These are phyloP conservation scores for Bipolaris bicolor DNA, from an alignment of 2,329 filamentous ascomycete species.

Conservation along the genomic window DNA sequence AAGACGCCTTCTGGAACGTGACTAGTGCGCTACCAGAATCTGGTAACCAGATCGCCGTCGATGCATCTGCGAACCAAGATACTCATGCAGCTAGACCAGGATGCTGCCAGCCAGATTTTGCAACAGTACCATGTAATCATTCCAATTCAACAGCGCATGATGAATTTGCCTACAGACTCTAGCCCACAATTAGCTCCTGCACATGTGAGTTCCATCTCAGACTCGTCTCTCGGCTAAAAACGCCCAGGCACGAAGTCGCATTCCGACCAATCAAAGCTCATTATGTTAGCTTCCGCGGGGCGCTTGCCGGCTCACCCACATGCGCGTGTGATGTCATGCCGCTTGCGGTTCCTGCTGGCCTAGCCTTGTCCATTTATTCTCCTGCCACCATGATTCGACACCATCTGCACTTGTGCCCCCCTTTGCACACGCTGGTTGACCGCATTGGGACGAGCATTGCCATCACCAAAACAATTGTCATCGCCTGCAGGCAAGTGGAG, in stretches of 20 bases:
- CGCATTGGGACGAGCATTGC: neutral
- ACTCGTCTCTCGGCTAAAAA: constrained; percentile 2
- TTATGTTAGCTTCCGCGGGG: constrained; percentile 3
- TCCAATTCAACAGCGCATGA: no score
- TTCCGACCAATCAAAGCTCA: neutral
- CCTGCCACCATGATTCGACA: constrained; percentile 4
- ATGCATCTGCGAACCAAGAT: neutral
- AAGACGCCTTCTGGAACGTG: neutral
- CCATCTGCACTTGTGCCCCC: neutral
- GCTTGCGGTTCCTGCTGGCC: constrained; percentile 8
- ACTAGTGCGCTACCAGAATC: neutral
- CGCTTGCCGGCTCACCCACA: neutral
- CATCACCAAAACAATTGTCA: constrained; percentile 4
- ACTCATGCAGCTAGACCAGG: no score
- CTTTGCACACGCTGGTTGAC: constrained; percentile 1
- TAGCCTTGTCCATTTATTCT: neutral
- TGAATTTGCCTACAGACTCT: no score
- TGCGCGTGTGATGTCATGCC: constrained; percentile 12
- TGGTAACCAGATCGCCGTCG: neutral
- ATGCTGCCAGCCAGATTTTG: no score
- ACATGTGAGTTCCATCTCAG: no score
- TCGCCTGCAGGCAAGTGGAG: constrained; percentile 10
- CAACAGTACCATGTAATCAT: no score
- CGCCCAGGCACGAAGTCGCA: constrained; percentile 7
- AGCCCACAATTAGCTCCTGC: no score